Conservation (phyloP, 2,329 filamentous ascomycete genomes). For the Pleochaeta shiraiana region DNA sequence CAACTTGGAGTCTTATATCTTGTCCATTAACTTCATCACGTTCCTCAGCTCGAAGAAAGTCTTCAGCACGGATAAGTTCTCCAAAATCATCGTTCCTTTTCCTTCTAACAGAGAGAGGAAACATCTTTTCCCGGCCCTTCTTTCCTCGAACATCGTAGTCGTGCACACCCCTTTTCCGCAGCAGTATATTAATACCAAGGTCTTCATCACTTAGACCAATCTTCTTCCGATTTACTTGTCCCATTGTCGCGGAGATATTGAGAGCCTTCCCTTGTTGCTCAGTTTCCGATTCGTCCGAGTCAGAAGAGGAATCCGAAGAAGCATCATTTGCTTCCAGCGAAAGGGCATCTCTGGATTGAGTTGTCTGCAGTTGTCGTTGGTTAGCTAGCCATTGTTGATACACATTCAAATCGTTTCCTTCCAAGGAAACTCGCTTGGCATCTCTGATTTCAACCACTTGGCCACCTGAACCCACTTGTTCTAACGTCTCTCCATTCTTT, state of each 20-base stretch:
- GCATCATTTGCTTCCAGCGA: slow-evolving; percentile 59
- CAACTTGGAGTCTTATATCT: slow-evolving; percentile 30
- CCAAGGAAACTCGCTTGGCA: slow-evolving; percentile 40
- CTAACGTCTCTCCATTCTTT: slow-evolving; percentile 32
- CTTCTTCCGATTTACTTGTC: slow-evolving; percentile 68
- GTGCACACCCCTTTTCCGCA: slow-evolving; percentile 75
- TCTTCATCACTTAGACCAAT: slow-evolving; percentile 74
- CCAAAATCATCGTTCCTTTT: slow-evolving; percentile 79
- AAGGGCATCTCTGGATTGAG: slow-evolving; percentile 45
- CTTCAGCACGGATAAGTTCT: slow-evolving; percentile 80
- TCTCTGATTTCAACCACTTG: slow-evolving; percentile 38
- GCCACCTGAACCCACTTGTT: slow-evolving; percentile 44
- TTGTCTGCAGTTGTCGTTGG: slow-evolving; percentile 69
- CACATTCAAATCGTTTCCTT: slow-evolving; percentile 51
- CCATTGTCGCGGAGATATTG: slow-evolving; percentile 69
- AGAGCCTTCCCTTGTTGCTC: slow-evolving; percentile 83
- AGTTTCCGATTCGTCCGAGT: slow-evolving; percentile 71
- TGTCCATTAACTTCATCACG: slow-evolving; percentile 53
- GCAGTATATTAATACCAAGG: slow-evolving; percentile 71
- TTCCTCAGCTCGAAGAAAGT: slow-evolving; percentile 84
- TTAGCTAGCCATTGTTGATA: slow-evolving; percentile 90
- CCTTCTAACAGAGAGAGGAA: slow-evolving; percentile 63
- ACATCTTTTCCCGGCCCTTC: slow-evolving; percentile 79
- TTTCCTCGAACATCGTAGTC: slow-evolving; percentile 86
- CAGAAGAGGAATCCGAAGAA: slow-evolving; percentile 66